These are phyloP conservation scores for Mariannaea sp. DNA, from an alignment of 2,329 filamentous ascomycete genomes.

Conservation along the genomic window DNA sequence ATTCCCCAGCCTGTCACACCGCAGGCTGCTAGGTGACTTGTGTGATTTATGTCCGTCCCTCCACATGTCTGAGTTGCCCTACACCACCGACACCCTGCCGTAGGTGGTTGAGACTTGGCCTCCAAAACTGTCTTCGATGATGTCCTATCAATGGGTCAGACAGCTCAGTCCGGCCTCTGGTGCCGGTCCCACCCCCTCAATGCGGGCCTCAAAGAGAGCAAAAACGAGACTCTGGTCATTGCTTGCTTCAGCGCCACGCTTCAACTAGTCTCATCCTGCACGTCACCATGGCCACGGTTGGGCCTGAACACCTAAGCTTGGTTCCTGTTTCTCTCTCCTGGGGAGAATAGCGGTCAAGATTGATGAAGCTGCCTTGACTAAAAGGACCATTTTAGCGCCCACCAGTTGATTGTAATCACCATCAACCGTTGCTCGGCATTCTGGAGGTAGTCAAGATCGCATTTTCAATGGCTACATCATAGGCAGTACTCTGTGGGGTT, in stretches of 20 bases:
- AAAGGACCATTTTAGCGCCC: too few species aligned
- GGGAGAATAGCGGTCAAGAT: slow-evolving; percentile 4
- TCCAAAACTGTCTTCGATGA: not conserved
- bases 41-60: not conserved
- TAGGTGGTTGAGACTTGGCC: not conserved
- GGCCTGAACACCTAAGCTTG: too few species aligned
- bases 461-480: too few species aligned
- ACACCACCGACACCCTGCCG: not conserved
- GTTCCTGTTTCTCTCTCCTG: too few species aligned
- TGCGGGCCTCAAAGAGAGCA: slow-evolving; percentile 5
- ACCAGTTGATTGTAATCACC: too few species aligned
- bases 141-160: not conserved
- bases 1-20: slow-evolving; percentile 6
- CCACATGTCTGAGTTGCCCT: slow-evolving; percentile 14
- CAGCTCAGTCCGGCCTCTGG: not conserved
- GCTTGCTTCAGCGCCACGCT: slow-evolving; percentile 3
- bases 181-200: slow-evolving; percentile 11
- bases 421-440: too few species aligned
- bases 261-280: not conserved
- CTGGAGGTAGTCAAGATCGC: too few species aligned
- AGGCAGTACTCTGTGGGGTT: too few species aligned
- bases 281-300: not conserved
- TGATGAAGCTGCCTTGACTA: not conserved
- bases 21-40: slow-evolving; percentile 5
- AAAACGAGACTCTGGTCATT: not conserved